Evolutionary conservation across 371 early-diverging fungal genomes (phyloP), one percentile per base, ranked within the genome.

Genomic region (Dichotomocladium elegans): DNA sequence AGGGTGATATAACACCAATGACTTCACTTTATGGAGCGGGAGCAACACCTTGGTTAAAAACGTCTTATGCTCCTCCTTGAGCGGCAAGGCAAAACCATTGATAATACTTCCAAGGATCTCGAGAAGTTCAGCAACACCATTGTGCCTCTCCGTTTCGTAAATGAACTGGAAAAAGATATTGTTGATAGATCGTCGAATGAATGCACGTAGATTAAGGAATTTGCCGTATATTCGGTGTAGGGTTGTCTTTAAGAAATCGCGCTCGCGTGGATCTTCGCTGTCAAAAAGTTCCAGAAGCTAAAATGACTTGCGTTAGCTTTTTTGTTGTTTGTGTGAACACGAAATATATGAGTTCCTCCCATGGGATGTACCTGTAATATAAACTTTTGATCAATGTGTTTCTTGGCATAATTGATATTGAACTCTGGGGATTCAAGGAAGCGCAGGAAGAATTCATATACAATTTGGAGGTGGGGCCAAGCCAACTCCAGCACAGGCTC

Each of bases 161-260:
- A 94, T 89, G 58, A 95, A 98, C 58, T 92, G 90, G 73, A 95
- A 92, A 62, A 98, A 98, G 34, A 96, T 91, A 72, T 98, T 88
- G 82, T 93, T 96, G 82, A 98, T 96, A 4, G 95, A 92, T 47
- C 92, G 74, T 24, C 98, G 85, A 52, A 98, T 96, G 62, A 94
- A 96, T 12, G 97, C 94, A 35, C 98, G 87, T 49, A 98, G 79
- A 63, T 92, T 92, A 35, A 98, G 71, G 72, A 98, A 94, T 76
- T 98, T 98, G 47, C 98, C 98, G 62, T 98, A 98, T 41, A 98
- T 94, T n/a, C 98, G 82, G 67, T 98, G 98, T 41, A 98, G 76
- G 4, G 96, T 96, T 3, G 98, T 98, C 61, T 98, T 98, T 41
- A 96, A 77, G 57, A 92, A 94, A 67, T 98, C 98, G 40, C 98